Evolutionary conservation across 768 basidiomycete species (phyloP).

Genomic region (Cystobasidium tubakii): DNA sequence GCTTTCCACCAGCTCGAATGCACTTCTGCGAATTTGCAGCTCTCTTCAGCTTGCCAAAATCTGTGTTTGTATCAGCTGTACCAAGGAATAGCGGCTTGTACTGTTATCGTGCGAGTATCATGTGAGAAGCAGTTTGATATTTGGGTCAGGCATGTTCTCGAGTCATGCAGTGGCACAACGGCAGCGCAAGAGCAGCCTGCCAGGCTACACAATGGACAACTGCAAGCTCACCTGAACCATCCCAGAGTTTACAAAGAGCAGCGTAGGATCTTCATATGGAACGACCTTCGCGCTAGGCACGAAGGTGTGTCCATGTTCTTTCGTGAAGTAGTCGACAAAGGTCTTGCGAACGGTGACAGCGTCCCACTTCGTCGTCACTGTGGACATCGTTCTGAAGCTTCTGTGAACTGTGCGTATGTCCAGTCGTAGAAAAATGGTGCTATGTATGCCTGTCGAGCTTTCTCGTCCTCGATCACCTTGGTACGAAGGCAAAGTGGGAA

Average conservation of each 20-base stretch:
- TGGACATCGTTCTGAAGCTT: constrained; percentile 15
- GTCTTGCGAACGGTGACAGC: constrained; percentile 75
- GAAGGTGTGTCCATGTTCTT: constrained; percentile 69
- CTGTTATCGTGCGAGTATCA: constrained; percentile 54
- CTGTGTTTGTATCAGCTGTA: constrained; percentile 89
- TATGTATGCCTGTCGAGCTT: background rate
- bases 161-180: background rate
- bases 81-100: constrained; percentile 98
- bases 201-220: too few relatives aligned
- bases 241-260: constrained; percentile 96
- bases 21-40: constrained; percentile 97
- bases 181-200: background rate
- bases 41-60: constrained; percentile 80
- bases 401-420: background rate
- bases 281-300: constrained; percentile 86
- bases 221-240: constrained; percentile 70
- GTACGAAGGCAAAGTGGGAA: background rate
- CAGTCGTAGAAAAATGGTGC: constrained; percentile 5
- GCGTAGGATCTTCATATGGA: constrained; percentile 94
- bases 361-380: constrained; percentile 57
- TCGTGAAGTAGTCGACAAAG: constrained; percentile 79
- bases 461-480: background rate
- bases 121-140: background rate
- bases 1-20: constrained; percentile 96
- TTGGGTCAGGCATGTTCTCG: background rate